These are phyloP conservation scores for Beta lomatogona DNA, from an alignment of 179 eudicot species.

Conservation along the genomic window DNA sequence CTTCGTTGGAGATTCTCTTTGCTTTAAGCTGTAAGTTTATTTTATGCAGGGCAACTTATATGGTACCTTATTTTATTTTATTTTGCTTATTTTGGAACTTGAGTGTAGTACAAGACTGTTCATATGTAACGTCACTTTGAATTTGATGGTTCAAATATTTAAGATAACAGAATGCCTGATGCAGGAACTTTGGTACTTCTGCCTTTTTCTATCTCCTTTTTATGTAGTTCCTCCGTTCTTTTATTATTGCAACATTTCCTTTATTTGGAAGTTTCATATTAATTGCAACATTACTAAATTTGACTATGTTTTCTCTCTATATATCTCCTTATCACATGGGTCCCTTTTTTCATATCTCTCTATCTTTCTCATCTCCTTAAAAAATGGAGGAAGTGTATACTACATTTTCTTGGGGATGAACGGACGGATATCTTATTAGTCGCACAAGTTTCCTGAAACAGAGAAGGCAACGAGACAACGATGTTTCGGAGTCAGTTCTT, in stretches of 20 bases:
- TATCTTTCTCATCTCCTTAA: too few relatives aligned
- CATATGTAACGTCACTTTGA: background rate
- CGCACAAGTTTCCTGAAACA: background rate
- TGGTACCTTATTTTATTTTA: background rate
- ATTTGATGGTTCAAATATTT: background rate
- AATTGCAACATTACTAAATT: too few relatives aligned
- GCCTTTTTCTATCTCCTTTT: too few relatives aligned
- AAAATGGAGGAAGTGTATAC: background rate
- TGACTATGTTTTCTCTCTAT: too few relatives aligned
- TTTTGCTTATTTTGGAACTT: background rate
- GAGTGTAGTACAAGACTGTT: background rate
- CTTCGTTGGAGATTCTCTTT: background rate
- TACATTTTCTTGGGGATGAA: background rate
- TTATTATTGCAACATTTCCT: too few relatives aligned
- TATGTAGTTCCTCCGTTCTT: too few relatives aligned
- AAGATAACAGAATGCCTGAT: background rate
- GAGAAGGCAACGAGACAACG: background rate
- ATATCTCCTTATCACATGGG: too few relatives aligned
- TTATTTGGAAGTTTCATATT: too few relatives aligned
- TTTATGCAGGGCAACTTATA: background rate
- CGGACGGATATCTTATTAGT: background rate
- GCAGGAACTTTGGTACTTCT: background rate
- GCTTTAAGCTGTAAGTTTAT: background rate
- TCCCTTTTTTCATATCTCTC: too few relatives aligned
- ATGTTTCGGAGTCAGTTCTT: background rate